Evolutionary conservation across 169 alveolate species (phyloP), one percentile per base, ranked within the genome.

Genomic region (Plasmodium inui): DNA sequence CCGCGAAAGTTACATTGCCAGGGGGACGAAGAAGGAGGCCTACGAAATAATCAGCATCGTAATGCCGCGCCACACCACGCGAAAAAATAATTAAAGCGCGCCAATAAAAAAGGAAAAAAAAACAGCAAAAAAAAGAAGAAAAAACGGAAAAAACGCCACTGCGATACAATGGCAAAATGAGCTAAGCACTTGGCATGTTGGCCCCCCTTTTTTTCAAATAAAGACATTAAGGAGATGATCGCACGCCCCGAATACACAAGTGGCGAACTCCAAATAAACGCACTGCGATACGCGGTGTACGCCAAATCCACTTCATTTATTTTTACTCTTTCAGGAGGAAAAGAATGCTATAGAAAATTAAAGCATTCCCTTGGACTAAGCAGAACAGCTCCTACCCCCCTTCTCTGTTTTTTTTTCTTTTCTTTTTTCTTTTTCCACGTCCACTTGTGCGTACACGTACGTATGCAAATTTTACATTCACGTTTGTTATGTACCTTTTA

Each of bases 1-100:
- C 50, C 53, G 94, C 44, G 94, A 88, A 50, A 88, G 94, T 61
- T 88, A 88, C 53, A 88, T 88, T 39, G 41, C 88, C 19, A 88
- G 70, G 82, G 94, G 94, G 71, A 76, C 94, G 17, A 88, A 88
- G 73, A 76, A 88, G 32, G 94, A 88, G 41, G 94, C 94, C 19
- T 74, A 88, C 79, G 94, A 88, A 76, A 88, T 88, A 55, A 88
- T 88, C 28, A 88, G 94, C 82, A 88, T 78, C 17, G 94, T 88
- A 88, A 22, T 10, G 72, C 26, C 39, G 17, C 8, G 70, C 19
- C 22, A 26, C 19, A 28, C 6, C 61, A 12, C 3, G 41, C 17
- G 10, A 82, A 39, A 82, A 53, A 82, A 55, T 46, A 81, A 67
- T 67, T 67, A 67, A 67, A 67, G n/a, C 37, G 76, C 41, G 83